Evolutionary conservation across 2,329 filamentous ascomycete genomes (phyloP), one percentile per base, ranked within the genome.

Genomic region (Colletotrichum sp.): DNA sequence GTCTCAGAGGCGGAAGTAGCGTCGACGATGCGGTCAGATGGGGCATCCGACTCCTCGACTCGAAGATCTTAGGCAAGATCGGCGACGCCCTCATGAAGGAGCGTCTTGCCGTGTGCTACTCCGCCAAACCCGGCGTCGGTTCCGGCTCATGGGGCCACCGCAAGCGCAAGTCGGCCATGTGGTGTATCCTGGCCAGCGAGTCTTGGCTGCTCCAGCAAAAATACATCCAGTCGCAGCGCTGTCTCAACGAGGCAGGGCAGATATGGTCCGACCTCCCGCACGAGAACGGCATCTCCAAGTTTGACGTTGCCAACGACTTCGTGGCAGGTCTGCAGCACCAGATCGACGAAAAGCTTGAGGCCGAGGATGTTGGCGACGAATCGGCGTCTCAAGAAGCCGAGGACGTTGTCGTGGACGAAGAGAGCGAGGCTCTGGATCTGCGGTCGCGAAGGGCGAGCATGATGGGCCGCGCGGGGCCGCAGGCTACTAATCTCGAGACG

Each of bases 11-110:
- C 28, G 94, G 95, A 15, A 92, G 93, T 5, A 94, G 94, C 28
- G 91, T 95, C 8, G 97, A 98, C 81, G 95, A 97, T 81, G 96
- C 96, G 9, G 95, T 95, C 22, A 92, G 92, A 82, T 99, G 96
- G 96, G 95, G 93, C 7, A 92, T 92, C 48, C 92, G 94, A 66
- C 90, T 97, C 39, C 90, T 99, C 8, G 96, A 99, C 77, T 91
- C 94, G 69, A 93, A 92, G 63, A 89, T 98, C 24, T 87, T 95
- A 0, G 95, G 95, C 1, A 87, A 89, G 2, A 88, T 97, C 2
- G 96, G 95, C 5, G 94, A 96, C 76, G 95, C 95, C 0, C 89
- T 99, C 15, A 88, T 98, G 80, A 95, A 94, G 69, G 96, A 99
- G 85, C 92, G 97, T 44, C 90, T 98, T 24, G 95, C 95, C 1